Evolutionary conservation across 73 alveolate species (phyloP).

Genomic region (Paramecium sexaurelia): DNA sequence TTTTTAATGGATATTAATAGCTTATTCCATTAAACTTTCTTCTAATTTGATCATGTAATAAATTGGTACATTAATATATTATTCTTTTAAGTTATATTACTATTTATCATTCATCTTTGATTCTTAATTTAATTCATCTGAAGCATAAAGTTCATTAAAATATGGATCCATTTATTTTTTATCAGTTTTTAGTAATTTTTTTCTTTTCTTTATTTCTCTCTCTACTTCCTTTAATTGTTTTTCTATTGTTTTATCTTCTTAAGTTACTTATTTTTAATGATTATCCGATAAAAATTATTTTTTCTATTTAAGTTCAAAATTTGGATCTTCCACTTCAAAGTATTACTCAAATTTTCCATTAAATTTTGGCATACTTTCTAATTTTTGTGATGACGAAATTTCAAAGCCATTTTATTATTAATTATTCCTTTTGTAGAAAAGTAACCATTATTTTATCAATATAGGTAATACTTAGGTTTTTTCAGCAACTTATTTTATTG

Average conservation of each 20-base stretch:
- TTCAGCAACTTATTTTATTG: neutral
- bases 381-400: neutral
- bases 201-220: neutral
- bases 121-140: neutral
- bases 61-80: neutral
- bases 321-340: neutral
- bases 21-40: neutral
- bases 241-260: neutral
- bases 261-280: neutral
- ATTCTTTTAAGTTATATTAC: neutral
- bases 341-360: neutral
- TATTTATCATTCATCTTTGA: neutral
- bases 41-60: constrained; percentile 17
- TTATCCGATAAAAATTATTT: neutral
- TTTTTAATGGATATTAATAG: constrained; percentile 8
- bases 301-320: neutral
- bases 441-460: neutral
- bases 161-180: neutral
- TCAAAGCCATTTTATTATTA: neutral
- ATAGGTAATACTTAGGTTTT: neutral
- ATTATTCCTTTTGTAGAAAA: neutral
- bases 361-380: neutral
- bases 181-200: neutral
- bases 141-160: neutral
- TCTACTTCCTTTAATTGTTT: neutral